These are phyloP conservation scores for Tetragonia tetragonoides DNA, from an alignment of 148 eudicot genomes.

Conservation along the genomic window DNA sequence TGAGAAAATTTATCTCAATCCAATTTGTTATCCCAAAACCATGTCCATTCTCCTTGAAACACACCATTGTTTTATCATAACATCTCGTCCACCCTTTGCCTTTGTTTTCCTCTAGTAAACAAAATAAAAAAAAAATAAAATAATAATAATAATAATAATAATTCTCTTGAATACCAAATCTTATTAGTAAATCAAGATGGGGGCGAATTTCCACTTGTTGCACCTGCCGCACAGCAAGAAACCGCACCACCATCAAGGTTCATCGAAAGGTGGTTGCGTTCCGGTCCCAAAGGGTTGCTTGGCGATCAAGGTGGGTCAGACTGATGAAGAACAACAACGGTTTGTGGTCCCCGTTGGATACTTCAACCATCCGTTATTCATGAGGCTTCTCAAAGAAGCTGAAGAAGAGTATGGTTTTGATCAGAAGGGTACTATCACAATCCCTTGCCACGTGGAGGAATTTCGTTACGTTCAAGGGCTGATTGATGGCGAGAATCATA, in stretches of 20 bases:
- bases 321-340: slow-evolving; percentile 39
- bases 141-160: too few species aligned
- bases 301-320: slow-evolving; percentile 47
- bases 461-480: slow-evolving; percentile 39
- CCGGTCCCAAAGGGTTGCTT: slow-evolving; percentile 48
- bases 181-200: not conserved
- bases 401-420: slow-evolving; percentile 61
- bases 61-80: not conserved
- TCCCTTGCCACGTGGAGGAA: slow-evolving; percentile 51
- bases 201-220: slow-evolving; percentile 22
- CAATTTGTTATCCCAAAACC: not conserved
- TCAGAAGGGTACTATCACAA: slow-evolving; percentile 51
- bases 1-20: not conserved
- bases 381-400: slow-evolving; percentile 49
- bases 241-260: not conserved
- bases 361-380: slow-evolving; percentile 53
- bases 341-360: slow-evolving; percentile 49
- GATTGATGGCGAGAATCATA: slow-evolving; percentile 32
- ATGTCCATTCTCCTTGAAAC: not conserved
- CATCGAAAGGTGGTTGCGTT: not conserved
- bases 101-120: not conserved
- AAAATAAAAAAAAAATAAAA: too few species aligned
- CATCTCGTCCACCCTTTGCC: not conserved
- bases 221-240: slow-evolving; percentile 19
- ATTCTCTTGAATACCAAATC: not conserved